Evolutionary conservation across 805 yeast genomes (phyloP), one percentile per base, ranked within the genome.

Genomic region (Teunomyces pallodes): DNA sequence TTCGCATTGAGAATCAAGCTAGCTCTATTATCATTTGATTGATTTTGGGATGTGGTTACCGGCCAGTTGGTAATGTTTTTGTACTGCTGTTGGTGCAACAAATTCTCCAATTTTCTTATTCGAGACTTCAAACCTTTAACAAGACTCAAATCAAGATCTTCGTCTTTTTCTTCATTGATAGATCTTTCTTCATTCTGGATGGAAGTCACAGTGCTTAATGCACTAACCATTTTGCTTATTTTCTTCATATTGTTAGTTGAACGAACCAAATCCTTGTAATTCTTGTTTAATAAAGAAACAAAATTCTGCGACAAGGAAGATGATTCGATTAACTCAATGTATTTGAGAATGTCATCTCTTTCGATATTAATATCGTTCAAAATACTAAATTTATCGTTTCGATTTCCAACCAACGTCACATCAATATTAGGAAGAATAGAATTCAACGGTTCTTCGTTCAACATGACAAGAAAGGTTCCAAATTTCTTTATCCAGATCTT

Each of bases 81-180:
- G 58, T 77, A 82, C 53, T 81, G 88, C 46, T 82, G 86, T 52
- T 87, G 89, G 60, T 90, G 94, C 12, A 90, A 67, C 33, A 90
- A 65, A 46, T 81, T 84, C 56, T 90, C 97, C 45, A 92, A 74
- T 55, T 86, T 86, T 52, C 80, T 81, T 36, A 92, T 87, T 46
- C 96, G 71, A 9, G 80, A 65, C 61, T 85, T 85, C 53, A 90
- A 84, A 0, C 87, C 88, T 53, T 75, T 75, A 9, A 86, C 68
- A 9, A 77, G 58, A 38, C 61, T 68, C 38, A 70, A 54, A 49
- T 72, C 74, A 29, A 55, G 53, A 13, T 75, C 81, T 3, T 46
- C 55, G 32, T 59, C 65, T 48, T 38, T 24, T 46, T 50, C 54
- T 10, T 43, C 56, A 2, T 50, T 43, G 13, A 44, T 36, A 13